phyloP scores from a whole-genome alignment of 2,329 filamentous ascomycete genomes.

The Coniochaeta sp. region DNA sequence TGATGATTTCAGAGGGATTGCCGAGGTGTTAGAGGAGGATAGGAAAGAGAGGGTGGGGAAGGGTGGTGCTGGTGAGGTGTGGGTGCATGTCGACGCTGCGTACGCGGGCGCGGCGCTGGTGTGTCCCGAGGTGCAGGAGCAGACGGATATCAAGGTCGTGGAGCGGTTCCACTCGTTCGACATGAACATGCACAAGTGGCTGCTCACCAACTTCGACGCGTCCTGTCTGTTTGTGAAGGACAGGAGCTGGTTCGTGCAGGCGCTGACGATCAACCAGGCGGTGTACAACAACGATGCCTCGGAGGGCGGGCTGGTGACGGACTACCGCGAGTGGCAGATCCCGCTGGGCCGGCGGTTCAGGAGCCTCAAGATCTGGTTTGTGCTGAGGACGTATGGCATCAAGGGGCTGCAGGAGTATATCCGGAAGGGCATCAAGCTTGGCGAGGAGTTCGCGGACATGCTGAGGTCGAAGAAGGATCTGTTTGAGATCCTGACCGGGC shows the following conservation, averaged over 20 bases:
- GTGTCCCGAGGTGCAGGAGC: conserved; percentile 65
- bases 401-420: conserved; percentile 70
- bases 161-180: conserved; percentile 78
- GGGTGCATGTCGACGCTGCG: conserved; percentile 91
- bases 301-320: conserved; percentile 77
- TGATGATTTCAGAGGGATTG: conserved; percentile 71
- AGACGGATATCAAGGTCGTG: conserved; percentile 44
- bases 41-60: conserved; percentile 12
- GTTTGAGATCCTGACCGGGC: conserved; percentile 68
- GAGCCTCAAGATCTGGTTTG: conserved; percentile 91
- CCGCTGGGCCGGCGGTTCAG: conserved; percentile 85
- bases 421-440: conserved; percentile 58
- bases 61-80: conserved; percentile 51
- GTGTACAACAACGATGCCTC: conserved; percentile 64
- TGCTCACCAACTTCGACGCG: conserved; percentile 86
- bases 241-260: conserved; percentile 68
- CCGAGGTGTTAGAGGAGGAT: conserved; percentile 33
- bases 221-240: conserved; percentile 75
- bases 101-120: conserved; percentile 84
- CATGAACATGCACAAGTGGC: conserved; percentile 97
- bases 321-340: conserved; percentile 97
- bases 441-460: conserved; percentile 61
- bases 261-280: conserved; percentile 70
- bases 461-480: conserved; percentile 56
- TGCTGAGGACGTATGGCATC: conserved; percentile 70